Conservation (phyloP, 306 rosid species). For the Malus orientalis region DNA sequence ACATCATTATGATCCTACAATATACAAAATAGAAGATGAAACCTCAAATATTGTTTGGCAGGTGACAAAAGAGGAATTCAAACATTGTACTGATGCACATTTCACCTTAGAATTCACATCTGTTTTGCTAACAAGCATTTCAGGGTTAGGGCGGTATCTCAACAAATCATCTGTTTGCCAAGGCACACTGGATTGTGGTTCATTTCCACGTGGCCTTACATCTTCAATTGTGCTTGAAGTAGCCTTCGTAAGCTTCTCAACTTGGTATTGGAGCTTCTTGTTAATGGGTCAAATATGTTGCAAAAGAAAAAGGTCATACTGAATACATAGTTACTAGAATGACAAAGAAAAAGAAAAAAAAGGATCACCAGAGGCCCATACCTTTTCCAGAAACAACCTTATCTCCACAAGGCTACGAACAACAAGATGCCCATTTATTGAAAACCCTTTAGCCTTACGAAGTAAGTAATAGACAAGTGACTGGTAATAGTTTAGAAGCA, state of each 20-base stretch:
- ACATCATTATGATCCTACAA: slow-evolving; percentile 42
- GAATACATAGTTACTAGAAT: not conserved
- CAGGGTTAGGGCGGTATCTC: slow-evolving; percentile 78
- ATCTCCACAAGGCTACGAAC: slow-evolving; percentile 70
- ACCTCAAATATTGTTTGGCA: not conserved
- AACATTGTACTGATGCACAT: not conserved
- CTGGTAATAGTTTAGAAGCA: slow-evolving; percentile 76
- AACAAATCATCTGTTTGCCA: slow-evolving; percentile 44
- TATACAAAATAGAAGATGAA: slow-evolving; percentile 7
- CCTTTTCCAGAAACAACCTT: slow-evolving; percentile 84
- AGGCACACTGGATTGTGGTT: slow-evolving; percentile 27
- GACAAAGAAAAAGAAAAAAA: not conserved
- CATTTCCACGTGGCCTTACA: slow-evolving; percentile 32
- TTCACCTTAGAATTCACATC: slow-evolving; percentile 41
- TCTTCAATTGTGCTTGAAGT: slow-evolving; percentile 30
- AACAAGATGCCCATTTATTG: slow-evolving; percentile 69
- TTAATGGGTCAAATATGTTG: slow-evolving; percentile 79
- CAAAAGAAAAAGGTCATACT: slow-evolving; percentile 1
- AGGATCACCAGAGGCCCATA: slow-evolving; percentile 30
- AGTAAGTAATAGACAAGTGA: slow-evolving; percentile 81
- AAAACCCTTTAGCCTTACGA: slow-evolving; percentile 64
- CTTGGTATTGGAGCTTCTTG: slow-evolving; percentile 82
- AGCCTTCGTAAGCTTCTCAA: slow-evolving; percentile 67
- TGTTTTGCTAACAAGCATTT: slow-evolving; percentile 51
- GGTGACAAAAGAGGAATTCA: not conserved